These are phyloP conservation scores for Asparagopsis taxiformis DNA, from an alignment of 31 red algal genomes.

Conservation along the genomic window DNA sequence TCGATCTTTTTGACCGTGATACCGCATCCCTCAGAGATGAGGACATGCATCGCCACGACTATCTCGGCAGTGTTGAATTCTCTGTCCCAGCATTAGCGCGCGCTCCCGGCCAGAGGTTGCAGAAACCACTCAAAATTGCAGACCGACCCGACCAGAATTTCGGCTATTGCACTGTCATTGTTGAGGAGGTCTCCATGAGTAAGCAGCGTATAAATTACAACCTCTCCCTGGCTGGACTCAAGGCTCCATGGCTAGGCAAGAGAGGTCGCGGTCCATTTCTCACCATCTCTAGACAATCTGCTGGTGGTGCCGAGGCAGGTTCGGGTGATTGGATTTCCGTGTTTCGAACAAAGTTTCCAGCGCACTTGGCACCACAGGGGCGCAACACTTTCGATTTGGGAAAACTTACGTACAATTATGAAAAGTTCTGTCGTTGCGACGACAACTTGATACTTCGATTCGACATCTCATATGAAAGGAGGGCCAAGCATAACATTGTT, in stretches of 20 bases:
- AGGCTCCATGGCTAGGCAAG: too few species aligned
- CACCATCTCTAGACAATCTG: slow-evolving; percentile 11
- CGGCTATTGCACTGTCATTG: slow-evolving; percentile 38
- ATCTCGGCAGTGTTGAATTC: slow-evolving; percentile 27
- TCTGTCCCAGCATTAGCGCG: slow-evolving; percentile 45
- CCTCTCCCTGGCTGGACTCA: slow-evolving; percentile 1
- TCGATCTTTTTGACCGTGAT: slow-evolving; percentile 71
- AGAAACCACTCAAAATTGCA: slow-evolving; percentile 3
- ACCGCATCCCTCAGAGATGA: slow-evolving; percentile 17
- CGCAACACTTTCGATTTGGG: slow-evolving; percentile 2
- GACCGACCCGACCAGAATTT: slow-evolving; percentile 11
- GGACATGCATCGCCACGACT: slow-evolving; percentile 52
- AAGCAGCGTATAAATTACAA: slow-evolving; percentile 45
- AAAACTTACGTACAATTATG: slow-evolving; percentile 47
- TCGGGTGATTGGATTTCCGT: slow-evolving; percentile 4
- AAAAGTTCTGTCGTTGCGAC: slow-evolving; percentile 70
- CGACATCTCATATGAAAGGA: slow-evolving; percentile 39
- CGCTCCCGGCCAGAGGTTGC: slow-evolving; percentile 26
- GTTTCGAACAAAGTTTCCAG: too few species aligned
- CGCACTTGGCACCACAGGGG: not conserved
- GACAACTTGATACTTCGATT: slow-evolving; percentile 39
- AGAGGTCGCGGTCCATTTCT: slow-evolving; percentile 8
- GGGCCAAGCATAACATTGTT: slow-evolving; percentile 28
- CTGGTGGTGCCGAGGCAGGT: not conserved
- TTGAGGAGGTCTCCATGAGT: slow-evolving; percentile 53